phyloP scores from a whole-genome alignment of 192 early-diverging fungal species.

The Coemansia sp. region DNA sequence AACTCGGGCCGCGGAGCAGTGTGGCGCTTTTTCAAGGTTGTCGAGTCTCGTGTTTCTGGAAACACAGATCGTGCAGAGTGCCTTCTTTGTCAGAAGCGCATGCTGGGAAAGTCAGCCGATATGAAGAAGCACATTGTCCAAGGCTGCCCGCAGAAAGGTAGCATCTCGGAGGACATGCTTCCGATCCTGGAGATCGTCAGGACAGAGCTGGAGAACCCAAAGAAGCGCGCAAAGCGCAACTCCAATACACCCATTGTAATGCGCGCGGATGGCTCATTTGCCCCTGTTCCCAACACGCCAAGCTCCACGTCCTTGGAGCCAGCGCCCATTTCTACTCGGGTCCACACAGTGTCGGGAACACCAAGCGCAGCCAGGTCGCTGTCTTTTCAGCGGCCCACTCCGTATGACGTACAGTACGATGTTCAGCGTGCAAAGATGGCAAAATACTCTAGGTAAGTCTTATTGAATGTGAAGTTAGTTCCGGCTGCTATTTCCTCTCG shows the following conservation, averaged over 20 bases:
- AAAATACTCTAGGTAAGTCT: conserved; percentile 48
- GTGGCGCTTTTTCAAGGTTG: conserved; percentile 52
- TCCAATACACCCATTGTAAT: conserved; percentile 46
- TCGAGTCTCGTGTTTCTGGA: conserved; percentile 51
- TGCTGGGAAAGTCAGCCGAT: conserved; percentile 56
- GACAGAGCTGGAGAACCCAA: conserved; percentile 51
- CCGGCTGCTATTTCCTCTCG: not conserved
- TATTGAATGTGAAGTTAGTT: not conserved
- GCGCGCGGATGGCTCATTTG: conserved; percentile 48
- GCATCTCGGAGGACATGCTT: conserved; percentile 44
- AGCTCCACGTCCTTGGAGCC: conserved; percentile 1
- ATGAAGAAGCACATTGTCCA: conserved; percentile 56
- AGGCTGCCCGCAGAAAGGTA: conserved; percentile 37
- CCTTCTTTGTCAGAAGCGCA: conserved; percentile 50
- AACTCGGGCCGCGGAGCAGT: conserved; percentile 53
- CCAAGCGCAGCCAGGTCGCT: conserved; percentile 17
- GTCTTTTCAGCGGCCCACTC: conserved; percentile 16
- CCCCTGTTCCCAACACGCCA: conserved; percentile 19
- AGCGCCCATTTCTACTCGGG: conserved; percentile 5
- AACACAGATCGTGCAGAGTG: conserved; percentile 57
- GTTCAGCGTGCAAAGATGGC: conserved; percentile 37
- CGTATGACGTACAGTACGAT: conserved; percentile 32
- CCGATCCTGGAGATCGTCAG: conserved; percentile 51
- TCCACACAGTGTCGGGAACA: conserved; percentile 6
- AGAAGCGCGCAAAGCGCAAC: conserved; percentile 55